Conservation (phyloP, 495 filamentous ascomycete genomes). For the Gamarada debralockiae region DNA sequence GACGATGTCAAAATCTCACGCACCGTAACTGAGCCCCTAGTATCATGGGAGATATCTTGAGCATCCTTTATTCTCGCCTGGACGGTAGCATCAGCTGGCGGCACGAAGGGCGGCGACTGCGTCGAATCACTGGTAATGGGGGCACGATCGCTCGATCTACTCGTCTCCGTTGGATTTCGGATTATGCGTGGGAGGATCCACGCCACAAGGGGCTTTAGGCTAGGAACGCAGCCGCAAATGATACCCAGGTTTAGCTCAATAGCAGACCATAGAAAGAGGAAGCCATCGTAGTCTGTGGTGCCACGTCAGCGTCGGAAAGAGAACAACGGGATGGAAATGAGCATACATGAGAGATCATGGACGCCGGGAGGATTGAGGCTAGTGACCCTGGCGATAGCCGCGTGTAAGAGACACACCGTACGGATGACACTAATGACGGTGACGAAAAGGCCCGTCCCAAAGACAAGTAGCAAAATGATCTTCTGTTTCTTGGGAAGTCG, state of each 20-base stretch:
- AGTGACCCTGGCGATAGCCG: not conserved
- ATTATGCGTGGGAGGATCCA: not conserved
- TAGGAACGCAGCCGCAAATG: not conserved
- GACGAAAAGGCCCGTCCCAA: slow-evolving; percentile 48
- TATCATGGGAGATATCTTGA: not conserved
- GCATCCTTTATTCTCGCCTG: not conserved
- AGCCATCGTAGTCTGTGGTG: not conserved
- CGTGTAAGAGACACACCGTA: slow-evolving; percentile 12
- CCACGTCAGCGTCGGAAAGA: too few relatives aligned
- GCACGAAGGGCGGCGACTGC: not conserved
- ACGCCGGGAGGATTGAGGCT: not conserved
- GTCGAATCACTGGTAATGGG: not conserved
- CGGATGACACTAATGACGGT: slow-evolving; percentile 50
- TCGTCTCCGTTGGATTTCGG: not conserved
- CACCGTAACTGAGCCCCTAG: not conserved
- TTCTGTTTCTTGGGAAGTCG: slow-evolving; percentile 35
- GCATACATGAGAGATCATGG: not conserved
- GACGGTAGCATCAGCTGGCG: not conserved
- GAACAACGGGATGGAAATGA: not conserved
- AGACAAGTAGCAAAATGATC: slow-evolving; percentile 39
- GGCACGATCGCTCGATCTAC: not conserved
- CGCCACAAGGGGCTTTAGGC: not conserved
- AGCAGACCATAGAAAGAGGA: not conserved
- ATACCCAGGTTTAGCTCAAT: not conserved
- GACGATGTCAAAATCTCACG: not conserved